Conservation (phyloP, 768 basidiomycete genomes). For the Tricholoma bakamatsutake region DNA sequence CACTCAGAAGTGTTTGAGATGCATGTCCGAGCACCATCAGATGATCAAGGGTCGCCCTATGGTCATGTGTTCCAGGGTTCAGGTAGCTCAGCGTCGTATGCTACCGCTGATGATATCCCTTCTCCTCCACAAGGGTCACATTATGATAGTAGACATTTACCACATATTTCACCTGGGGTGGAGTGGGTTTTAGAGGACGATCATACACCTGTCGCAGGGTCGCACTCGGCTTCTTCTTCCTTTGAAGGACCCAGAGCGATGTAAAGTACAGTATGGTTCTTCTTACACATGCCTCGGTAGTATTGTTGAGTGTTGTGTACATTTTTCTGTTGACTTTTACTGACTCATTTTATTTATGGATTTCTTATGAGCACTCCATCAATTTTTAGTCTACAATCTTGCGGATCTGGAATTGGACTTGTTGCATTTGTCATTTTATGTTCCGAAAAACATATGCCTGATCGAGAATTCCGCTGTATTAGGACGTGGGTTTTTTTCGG, state of each 20-base stretch:
- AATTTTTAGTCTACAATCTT: conserved; percentile 18
- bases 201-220: conserved; percentile 15
- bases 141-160: conserved; percentile 13
- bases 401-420: conserved; percentile 26
- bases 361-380: conserved; percentile 6
- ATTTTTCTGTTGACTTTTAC: not conserved
- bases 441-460: not conserved
- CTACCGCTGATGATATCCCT: conserved; percentile 37
- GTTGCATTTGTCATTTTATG: conserved; percentile 8
- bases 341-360: conserved; percentile 3
- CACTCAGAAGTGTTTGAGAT: conserved; percentile 30
- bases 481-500: not conserved
- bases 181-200: conserved; percentile 25
- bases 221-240: conserved; percentile 18
- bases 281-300: not conserved
- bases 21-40: conserved; percentile 29
- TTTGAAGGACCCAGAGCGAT: conserved; percentile 38
- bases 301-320: not conserved
- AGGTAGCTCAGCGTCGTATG: conserved; percentile 35
- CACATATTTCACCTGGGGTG: not conserved
- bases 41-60: conserved; percentile 9
- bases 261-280: conserved; percentile 22
- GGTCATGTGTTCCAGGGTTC: conserved; percentile 23
- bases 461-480: not conserved
- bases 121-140: not conserved